A percentile compares a stretch with the other conserved stretches of the same genome.
Conservation (phyloP, 2,329 filamentous ascomycete genomes). For the Colletotrichum tamarilloi region DNA sequence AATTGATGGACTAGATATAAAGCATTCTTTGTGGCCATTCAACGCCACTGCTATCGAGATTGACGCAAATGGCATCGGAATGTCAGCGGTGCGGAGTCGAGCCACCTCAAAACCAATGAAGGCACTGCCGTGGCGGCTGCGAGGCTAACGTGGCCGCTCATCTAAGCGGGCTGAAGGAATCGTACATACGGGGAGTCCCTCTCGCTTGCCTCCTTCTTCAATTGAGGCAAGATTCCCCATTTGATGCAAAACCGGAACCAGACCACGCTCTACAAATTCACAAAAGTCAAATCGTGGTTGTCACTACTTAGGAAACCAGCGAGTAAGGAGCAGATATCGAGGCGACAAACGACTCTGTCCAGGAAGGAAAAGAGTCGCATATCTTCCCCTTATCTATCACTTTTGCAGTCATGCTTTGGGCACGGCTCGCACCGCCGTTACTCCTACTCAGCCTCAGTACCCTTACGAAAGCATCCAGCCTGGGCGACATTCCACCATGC, state of each 20-base stretch:
- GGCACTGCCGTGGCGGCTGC: background rate
- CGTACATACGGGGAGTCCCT: background rate
- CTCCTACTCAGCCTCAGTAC: background rate
- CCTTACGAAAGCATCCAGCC: background rate
- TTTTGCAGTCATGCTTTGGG: background rate
- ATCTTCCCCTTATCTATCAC: background rate
- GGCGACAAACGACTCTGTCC: too few species aligned
- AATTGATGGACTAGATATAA: background rate
- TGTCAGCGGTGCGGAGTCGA: background rate
- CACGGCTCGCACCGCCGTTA: background rate
- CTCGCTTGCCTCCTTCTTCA: background rate
- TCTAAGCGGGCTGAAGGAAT: background rate
- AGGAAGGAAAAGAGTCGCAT: background rate
- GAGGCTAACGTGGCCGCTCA: background rate
- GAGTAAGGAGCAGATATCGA: too few species aligned
- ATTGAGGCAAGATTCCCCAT: background rate
- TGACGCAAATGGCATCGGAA: background rate
- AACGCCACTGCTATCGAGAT: background rate
- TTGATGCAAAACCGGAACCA: background rate
- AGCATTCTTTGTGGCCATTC: background rate
- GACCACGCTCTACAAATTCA: background rate
- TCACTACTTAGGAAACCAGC: background rate
- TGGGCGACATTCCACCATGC: background rate
- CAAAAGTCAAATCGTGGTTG: background rate
- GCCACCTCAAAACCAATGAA: background rate